phyloP scores from a whole-genome alignment of 305 asterid genomes.

The Ajuga reptans region DNA sequence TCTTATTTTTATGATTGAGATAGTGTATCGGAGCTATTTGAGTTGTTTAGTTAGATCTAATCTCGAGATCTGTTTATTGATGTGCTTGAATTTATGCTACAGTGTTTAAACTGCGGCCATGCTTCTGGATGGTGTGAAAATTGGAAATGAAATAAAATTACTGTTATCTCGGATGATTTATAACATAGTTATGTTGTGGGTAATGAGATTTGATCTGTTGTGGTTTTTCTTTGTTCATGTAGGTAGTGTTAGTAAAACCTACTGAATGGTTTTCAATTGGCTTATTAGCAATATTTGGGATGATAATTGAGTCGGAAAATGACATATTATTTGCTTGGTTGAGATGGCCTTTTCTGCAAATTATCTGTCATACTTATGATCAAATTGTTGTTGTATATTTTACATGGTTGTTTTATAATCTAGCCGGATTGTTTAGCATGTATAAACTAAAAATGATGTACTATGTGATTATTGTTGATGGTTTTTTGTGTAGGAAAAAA shows the following conservation, averaged over 20 bases:
- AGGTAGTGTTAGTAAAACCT: background rate
- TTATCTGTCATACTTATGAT: background rate
- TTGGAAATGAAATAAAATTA: background rate
- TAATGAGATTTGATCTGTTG: background rate
- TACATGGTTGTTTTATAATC: background rate
- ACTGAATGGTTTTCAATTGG: background rate
- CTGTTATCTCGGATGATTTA: background rate
- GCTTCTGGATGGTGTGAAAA: background rate
- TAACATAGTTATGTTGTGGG: background rate
- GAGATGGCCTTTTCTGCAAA: background rate
- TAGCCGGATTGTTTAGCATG: background rate
- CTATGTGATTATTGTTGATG: background rate
- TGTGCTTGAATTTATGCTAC: background rate
- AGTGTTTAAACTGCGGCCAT: background rate
- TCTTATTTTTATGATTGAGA: background rate
- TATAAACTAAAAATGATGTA: background rate
- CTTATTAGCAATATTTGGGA: background rate
- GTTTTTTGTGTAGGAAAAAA: conserved; percentile 31
- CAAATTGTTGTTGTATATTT: background rate
- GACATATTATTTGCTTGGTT: background rate
- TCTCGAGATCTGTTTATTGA: conserved; percentile 3
- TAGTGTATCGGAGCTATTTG: background rate
- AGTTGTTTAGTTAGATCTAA: background rate
- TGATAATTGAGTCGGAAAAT: background rate
- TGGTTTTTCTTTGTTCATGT: background rate